phyloP scores from a whole-genome alignment of 768 basidiomycete species.

The Suillus hirtellus region DNA sequence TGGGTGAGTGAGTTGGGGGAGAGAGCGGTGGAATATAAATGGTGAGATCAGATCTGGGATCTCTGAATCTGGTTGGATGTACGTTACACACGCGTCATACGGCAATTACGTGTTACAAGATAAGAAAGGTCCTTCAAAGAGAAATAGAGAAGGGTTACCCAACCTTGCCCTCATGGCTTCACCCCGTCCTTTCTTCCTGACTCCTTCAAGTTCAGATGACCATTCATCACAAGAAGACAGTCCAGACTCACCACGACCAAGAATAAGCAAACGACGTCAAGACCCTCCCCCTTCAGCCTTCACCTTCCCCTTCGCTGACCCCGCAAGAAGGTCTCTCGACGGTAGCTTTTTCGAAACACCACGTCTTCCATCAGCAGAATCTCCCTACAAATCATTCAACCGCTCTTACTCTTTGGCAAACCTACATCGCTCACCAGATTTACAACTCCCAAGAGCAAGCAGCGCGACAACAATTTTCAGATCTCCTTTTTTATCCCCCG shows the following conservation, averaged over 20 bases:
- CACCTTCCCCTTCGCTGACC: conserved; percentile 41
- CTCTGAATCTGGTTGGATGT: background rate
- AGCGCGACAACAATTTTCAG: conserved; percentile 56
- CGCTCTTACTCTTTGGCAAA: conserved; percentile 28
- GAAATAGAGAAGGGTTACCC: background rate
- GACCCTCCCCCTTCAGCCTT: conserved; percentile 43
- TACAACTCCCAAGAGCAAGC: conserved; percentile 40
- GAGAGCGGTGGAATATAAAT: background rate
- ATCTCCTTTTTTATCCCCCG: conserved; percentile 67
- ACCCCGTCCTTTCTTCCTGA: conserved; percentile 41
- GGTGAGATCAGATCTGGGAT: background rate
- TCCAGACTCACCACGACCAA: conserved; percentile 25
- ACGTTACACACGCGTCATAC: background rate
- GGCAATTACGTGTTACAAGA: conserved; percentile 4
- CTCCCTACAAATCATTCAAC: conserved; percentile 39
- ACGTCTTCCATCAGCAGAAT: conserved; percentile 36
- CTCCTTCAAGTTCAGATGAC: conserved; percentile 24
- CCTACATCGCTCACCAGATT: conserved; percentile 33
- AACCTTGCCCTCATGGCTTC: conserved; percentile 22
- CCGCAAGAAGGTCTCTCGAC: background rate
- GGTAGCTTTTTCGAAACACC: conserved; percentile 18
- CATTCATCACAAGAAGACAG: conserved; percentile 17
- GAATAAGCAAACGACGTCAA: background rate
- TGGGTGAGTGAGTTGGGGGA: background rate
- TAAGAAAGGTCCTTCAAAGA: background rate